Evolutionary conservation across 2,329 filamentous ascomycete genomes (phyloP), one percentile per base, ranked within the genome.

Genomic region (Xylaria sp.): DNA sequence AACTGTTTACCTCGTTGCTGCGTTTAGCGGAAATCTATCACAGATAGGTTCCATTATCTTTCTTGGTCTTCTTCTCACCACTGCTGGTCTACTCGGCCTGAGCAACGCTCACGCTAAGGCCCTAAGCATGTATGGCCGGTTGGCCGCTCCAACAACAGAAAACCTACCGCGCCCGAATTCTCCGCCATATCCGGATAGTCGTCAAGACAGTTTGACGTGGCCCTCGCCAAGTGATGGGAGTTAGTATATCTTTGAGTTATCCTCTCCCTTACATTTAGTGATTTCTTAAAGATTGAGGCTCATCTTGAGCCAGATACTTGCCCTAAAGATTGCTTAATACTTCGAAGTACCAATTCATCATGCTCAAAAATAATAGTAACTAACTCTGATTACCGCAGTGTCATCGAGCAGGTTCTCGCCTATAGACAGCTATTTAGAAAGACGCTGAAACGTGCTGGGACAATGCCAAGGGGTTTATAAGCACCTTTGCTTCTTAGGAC

Each of bases 1-100:
- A 55, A 79, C 87, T 64, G 87, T 90, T 4, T 90, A 88, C 73
- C 72, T 88, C 3, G 84, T 85, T 50, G 87, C 86, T 6, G 83
- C 84, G 1, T 76, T 89, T 23, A 83, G 84, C 65, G 85, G 83
- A 12, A 89, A 89, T 74, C 83, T 87, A 65, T 83, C 82, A 0
- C 83, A 87, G 73, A 80, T 80, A 0, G 86, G 86, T 3, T 82
- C 85, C 41, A 76, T 88, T 10, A 77, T 85, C 3, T 79, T 90
- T 45, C 81, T 88, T 69, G 76, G 78, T 0, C 76, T 89, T 59
- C 75, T 90, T 57, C 76, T 90, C 12, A 63, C 80, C n/a, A 86
- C 84, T 28, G 86, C 85, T 0, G 86, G 80, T 0, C 69, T 89
- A 36, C 76, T 90, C 13, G 85, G 84, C 2, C 71, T 88, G 30